Evolutionary conservation across 306 rosid genomes (phyloP), one percentile per base, ranked within the genome.

Genomic region (Betula pendula): DNA sequence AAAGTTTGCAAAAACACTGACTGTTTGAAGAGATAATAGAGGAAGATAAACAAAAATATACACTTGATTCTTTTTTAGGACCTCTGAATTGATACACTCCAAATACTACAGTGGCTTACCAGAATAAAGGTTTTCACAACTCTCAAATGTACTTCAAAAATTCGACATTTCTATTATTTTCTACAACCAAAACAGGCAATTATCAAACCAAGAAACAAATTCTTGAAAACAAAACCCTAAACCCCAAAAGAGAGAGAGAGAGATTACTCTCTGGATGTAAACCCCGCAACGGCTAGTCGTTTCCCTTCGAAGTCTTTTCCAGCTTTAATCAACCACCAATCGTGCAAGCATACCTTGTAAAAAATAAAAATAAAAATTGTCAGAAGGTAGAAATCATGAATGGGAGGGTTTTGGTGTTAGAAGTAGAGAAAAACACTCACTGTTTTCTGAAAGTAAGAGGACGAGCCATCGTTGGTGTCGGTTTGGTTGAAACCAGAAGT

Each of bases 241-340:
- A 43, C 19, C 22, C 40, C 17, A 14, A 79, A 65, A 66, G 4
- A 38, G 3, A 43, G 73, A 81, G 62, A 20, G 35, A 75, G 52
- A 59, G 27, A 74, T 44, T 85, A 89, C 91, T 79, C 82, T 77
- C 66, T 81, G n/a, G 88, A 86, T 4, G 88, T 50, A 3, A 78
- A 12, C 49, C 97, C 97, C 9, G 91, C 86, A 29, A 92, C 81
- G 67, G 91, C 92, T 29, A 92, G 84, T 63, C 84, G 53, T 52
- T 82, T 87, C 51, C 87, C 88, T 20, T 81, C 24, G 80, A 53
- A 73, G 77, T 84, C 84, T 4, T 43, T 74, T 56, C 75, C 60
- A 11, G 90, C 77, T 74, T 71, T 81, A 62, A 58, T 40, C 75
- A 92, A 62, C 96, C 97, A 92, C 97, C 97, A 92, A 80, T 82